phyloP scores from a whole-genome alignment of 1,139 yeast genomes.

The Scheffersomyces lignicola region DNA sequence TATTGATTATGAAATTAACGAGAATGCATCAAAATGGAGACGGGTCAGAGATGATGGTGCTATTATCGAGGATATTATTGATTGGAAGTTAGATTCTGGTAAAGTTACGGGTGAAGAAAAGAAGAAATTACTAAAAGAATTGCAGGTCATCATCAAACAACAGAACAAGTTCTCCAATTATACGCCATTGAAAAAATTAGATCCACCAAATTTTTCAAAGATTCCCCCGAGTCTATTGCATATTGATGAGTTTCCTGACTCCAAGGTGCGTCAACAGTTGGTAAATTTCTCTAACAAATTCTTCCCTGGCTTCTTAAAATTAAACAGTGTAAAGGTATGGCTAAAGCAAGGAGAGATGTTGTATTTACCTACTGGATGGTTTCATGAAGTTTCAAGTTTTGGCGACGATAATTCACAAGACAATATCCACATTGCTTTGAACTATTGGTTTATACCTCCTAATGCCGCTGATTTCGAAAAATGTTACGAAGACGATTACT shows the following conservation, averaged over 20 bases:
- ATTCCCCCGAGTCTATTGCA: conserved; percentile 66
- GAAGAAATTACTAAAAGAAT: conserved; percentile 12
- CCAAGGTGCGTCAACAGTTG: conserved; percentile 22
- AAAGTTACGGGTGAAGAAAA: conserved; percentile 11
- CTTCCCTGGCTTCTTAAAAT: conserved; percentile 50
- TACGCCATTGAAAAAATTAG: conserved; percentile 22
- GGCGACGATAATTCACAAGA: conserved; percentile 28
- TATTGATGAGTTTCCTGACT: conserved; percentile 47
- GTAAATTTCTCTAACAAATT: conserved; percentile 23
- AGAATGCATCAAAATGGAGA: conserved; percentile 58
- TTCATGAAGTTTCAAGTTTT: conserved; percentile 76
- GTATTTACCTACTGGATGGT: conserved; percentile 77
- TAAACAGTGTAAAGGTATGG: conserved; percentile 45
- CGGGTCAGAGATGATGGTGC: conserved; percentile 65
- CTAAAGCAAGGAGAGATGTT: conserved; percentile 63
- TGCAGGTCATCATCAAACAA: conserved; percentile 16
- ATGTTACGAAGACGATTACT: conserved; percentile 49
- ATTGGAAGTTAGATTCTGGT: conserved; percentile 27
- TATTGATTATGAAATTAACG: conserved; percentile 57
- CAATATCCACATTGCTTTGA: conserved; percentile 58
- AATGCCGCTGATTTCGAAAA: conserved; percentile 25
- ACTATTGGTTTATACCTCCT: conserved; percentile 77
- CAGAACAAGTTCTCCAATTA: conserved; percentile 9
- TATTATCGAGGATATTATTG: conserved; percentile 44
- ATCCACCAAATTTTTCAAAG: conserved; percentile 69